Conservation (phyloP, 345 rosid genomes). For the Brassica napus region DNA sequence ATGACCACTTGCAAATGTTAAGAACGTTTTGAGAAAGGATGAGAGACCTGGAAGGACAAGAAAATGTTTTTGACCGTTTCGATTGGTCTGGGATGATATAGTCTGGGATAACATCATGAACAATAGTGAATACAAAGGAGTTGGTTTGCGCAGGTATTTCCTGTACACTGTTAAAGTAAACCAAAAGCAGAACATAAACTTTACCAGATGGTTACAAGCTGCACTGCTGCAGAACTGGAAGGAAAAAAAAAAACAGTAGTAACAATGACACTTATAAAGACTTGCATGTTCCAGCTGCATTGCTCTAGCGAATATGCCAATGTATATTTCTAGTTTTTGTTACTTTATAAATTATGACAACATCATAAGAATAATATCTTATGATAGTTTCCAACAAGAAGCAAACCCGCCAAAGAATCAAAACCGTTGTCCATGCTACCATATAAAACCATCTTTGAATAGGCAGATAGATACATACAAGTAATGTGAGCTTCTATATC, state of each 20-base stretch:
- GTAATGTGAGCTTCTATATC: not conserved
- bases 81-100: not conserved
- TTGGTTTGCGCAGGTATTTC: conserved; percentile 8
- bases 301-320: not conserved
- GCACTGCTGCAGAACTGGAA: not conserved
- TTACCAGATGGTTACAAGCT: conserved; percentile 4
- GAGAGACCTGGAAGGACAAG: conserved; percentile 7
- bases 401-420: not conserved
- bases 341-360: not conserved
- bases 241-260: not conserved
- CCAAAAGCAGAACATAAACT: conserved; percentile 8
- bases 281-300: not conserved
- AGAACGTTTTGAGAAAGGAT: not conserved
- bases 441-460: not conserved
- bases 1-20: not conserved
- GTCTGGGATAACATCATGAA: conserved; percentile 16
- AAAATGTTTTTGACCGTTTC: not conserved
- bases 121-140: not conserved
- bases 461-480: not conserved
- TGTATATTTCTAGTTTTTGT: not conserved
- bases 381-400: not conserved
- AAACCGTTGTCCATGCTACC: not conserved
- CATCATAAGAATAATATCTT: not conserved
- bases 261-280: not conserved
- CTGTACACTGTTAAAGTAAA: conserved; percentile 16